phyloP scores from a whole-genome alignment of 2,329 filamentous ascomycete species.

The Pseudocercospora musae region DNA sequence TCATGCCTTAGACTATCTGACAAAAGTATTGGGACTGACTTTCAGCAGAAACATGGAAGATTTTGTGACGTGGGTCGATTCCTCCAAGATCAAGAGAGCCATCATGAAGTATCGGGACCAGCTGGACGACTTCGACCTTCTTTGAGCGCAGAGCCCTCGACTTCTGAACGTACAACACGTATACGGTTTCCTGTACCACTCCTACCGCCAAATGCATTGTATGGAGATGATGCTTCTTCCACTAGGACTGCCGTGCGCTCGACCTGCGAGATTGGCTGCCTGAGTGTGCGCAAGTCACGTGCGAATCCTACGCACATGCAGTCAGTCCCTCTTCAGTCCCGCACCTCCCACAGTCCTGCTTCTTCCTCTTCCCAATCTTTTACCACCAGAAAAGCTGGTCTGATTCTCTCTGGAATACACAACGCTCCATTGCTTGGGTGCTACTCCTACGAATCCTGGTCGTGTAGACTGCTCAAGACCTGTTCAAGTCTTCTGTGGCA shows the following conservation, averaged over 20 bases:
- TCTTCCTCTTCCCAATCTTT: constrained; percentile 3
- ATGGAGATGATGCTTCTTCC: not conserved
- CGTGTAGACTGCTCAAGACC: not conserved
- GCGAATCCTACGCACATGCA: not conserved
- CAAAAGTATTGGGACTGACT: constrained; percentile 6
- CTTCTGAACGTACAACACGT: not conserved
- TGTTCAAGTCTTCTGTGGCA: not conserved
- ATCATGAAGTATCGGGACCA: constrained; percentile 94
- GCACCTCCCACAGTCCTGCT: not conserved
- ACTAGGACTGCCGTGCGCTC: not conserved
- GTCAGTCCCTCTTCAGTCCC: not conserved
- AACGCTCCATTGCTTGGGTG: not conserved
- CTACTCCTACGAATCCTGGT: not conserved
- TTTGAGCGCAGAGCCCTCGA: constrained; percentile 49
- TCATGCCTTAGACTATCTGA: not conserved
- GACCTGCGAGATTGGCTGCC: not conserved
- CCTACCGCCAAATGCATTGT: not conserved
- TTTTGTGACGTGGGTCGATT: constrained; percentile 93
- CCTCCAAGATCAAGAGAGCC: constrained; percentile 94
- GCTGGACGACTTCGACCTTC: constrained; percentile 90
- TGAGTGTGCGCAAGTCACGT: not conserved
- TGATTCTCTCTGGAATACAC: not conserved
- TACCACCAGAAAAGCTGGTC: not conserved
- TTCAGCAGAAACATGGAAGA: constrained; percentile 74
- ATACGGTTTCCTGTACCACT: not conserved